These are phyloP conservation scores for Hymenochaete sp. DNA, from an alignment of 1,284 basidiomycete genomes.

Conservation along the genomic window DNA sequence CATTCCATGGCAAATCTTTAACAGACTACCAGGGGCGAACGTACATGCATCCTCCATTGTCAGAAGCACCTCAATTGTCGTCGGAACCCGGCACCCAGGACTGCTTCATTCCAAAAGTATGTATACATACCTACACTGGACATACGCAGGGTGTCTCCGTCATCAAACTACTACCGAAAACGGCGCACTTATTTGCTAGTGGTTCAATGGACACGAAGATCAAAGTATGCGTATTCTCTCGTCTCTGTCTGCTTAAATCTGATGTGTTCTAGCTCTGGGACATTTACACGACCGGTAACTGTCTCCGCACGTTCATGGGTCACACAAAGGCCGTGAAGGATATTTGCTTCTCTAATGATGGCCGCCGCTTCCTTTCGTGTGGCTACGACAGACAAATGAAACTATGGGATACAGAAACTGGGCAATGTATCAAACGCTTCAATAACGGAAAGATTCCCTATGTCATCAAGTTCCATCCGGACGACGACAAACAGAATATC, in stretches of 20 bases:
- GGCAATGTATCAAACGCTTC: constrained; percentile 91
- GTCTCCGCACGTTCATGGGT: constrained; percentile 94
- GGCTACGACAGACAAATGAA: constrained; percentile 97
- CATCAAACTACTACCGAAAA: constrained; percentile 85
- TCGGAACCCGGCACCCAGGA: constrained; percentile 82
- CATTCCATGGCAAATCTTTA: constrained; percentile 96
- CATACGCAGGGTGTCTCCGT: constrained; percentile 97
- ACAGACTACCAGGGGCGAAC: constrained; percentile 98
- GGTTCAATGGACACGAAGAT: constrained; percentile 98
- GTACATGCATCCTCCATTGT: constrained; percentile 90
- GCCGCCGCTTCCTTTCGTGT: constrained; percentile 84
- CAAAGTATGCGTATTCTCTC: constrained; percentile 52
- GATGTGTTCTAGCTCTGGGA: constrained; percentile 80
- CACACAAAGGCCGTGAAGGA: constrained; percentile 97
- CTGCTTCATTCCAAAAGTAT: constrained; percentile 89
- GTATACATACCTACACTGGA: constrained; percentile 96
- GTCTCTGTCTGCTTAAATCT: constrained; percentile 6
- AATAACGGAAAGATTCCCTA: constrained; percentile 96
- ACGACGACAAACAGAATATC: constrained; percentile 90
- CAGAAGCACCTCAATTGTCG: constrained; percentile 72
- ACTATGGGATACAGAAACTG: constrained; percentile 99
- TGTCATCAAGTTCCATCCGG: constrained; percentile 91
- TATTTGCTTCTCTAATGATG: constrained; percentile 90
- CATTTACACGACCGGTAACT: constrained; percentile 94
- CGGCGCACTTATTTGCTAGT: constrained; percentile 88